Evolutionary conservation across 1,284 basidiomycete species (phyloP).

Genomic region (Ceratobasidium sp.): DNA sequence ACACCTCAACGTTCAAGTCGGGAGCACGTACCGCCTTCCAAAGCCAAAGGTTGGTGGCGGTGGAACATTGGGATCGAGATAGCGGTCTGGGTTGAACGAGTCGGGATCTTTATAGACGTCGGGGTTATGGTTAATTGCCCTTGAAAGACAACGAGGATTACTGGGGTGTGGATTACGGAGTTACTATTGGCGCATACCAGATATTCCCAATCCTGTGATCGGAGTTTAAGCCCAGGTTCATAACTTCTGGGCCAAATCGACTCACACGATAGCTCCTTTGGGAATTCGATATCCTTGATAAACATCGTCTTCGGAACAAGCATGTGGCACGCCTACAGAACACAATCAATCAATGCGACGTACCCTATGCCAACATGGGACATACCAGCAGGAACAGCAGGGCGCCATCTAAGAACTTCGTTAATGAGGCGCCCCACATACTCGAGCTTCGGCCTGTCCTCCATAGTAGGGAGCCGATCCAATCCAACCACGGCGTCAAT

Average conservation of each 20-base stretch:
- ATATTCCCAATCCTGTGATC: constrained; percentile 11
- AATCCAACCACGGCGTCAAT: constrained; percentile 34
- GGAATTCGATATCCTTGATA: constrained; percentile 59
- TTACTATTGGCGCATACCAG: neutral
- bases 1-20: neutral
- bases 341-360: constrained; percentile 8
- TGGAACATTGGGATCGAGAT: constrained; percentile 1
- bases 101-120: constrained; percentile 13
- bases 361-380: neutral
- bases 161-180: too few species aligned
- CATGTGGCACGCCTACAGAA: constrained; percentile 55
- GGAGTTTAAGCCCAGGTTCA: neutral
- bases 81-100: constrained; percentile 10
- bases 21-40: constrained; percentile 1
- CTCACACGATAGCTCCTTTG: constrained; percentile 51
- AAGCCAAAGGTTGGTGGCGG: neutral
- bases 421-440: constrained; percentile 40
- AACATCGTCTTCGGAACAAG: constrained; percentile 55
- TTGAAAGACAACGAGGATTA: neutral
- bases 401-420: constrained; percentile 45
- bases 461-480: constrained; percentile 27
- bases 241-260: neutral
- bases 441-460: constrained; percentile 28
- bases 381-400: constrained; percentile 22
- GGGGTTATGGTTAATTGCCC: constrained; percentile 22